Percentiles rank a stretch among this genome's conserved stretches.
Evolutionary conservation across 2,329 filamentous ascomycete genomes (phyloP).

Genomic region (Lasiodiplodia sp.): DNA sequence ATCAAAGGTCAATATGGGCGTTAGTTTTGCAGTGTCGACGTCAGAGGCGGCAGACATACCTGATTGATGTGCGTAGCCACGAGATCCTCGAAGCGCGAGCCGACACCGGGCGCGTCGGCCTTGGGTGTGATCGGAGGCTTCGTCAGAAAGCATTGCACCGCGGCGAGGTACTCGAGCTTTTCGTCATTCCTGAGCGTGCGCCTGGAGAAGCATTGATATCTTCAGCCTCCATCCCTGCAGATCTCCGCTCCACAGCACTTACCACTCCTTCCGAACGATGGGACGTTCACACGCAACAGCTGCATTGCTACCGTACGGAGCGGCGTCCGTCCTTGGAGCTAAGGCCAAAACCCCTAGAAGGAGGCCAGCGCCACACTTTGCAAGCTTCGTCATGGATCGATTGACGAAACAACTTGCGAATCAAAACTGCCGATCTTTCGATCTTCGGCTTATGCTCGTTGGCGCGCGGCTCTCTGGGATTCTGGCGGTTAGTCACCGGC

Average conservation of each 20-base stretch:
- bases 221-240: conserved; percentile 2
- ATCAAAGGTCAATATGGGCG: conserved; percentile 1
- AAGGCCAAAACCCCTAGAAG: conserved; percentile 5
- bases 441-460: neutral
- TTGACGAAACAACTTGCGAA: conserved; percentile 19
- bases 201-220: conserved; percentile 32
- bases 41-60: conserved; percentile 36
- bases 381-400: conserved; percentile 12
- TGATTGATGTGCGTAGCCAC: conserved; percentile 46
- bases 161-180: conserved; percentile 44
- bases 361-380: conserved; percentile 14
- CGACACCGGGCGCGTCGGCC: conserved; percentile 40
- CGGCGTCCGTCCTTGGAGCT: neutral
- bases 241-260: neutral
- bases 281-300: conserved; percentile 10
- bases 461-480: neutral
- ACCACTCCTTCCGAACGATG: conserved; percentile 27
- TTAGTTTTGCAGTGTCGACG: neutral
- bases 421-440: conserved; percentile 7
- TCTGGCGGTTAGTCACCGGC: neutral
- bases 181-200: conserved; percentile 38
- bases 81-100: conserved; percentile 47
- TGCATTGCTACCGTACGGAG: conserved; percentile 10
- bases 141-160: conserved; percentile 44
- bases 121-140: conserved; percentile 42